These are phyloP conservation scores for Candida insectalens DNA, from an alignment of 805 yeast species.

Conservation along the genomic window DNA sequence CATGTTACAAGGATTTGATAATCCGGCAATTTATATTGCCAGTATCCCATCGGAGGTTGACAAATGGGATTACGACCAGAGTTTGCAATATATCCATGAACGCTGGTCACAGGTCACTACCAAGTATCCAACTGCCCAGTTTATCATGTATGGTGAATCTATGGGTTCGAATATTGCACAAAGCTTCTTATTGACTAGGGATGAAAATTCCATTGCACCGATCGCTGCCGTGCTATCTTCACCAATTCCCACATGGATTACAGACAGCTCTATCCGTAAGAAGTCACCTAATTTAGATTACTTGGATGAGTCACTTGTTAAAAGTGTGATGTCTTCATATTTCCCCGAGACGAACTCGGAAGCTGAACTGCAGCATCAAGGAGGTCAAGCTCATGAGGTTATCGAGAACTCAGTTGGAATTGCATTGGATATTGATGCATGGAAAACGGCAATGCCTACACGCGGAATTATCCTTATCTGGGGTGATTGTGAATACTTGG, in stretches of 20 bases:
- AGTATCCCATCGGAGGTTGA: conserved; percentile 16
- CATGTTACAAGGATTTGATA: conserved; percentile 37
- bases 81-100: conserved; percentile 1
- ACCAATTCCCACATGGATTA: conserved; percentile 3
- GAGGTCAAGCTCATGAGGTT: conserved; percentile 24
- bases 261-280: background rate
- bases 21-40: conserved; percentile 35
- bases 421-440: conserved; percentile 18
- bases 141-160: conserved; percentile 36
- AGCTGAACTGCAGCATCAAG: background rate
- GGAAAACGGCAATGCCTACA: conserved; percentile 32
- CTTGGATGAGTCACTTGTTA: background rate
- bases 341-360: background rate
- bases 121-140: conserved; percentile 18
- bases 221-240: conserved; percentile 18
- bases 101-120: background rate
- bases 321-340: background rate
- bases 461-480: conserved; percentile 31
- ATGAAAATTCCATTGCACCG: conserved; percentile 4
- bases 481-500: conserved; percentile 33
- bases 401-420: conserved; percentile 5
- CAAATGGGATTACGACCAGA: conserved; percentile 5
- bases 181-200: conserved; percentile 20
- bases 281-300: background rate
- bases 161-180: conserved; percentile 36